Conservation (phyloP, 345 rosid genomes). For the Gossypium ekmanianum region DNA sequence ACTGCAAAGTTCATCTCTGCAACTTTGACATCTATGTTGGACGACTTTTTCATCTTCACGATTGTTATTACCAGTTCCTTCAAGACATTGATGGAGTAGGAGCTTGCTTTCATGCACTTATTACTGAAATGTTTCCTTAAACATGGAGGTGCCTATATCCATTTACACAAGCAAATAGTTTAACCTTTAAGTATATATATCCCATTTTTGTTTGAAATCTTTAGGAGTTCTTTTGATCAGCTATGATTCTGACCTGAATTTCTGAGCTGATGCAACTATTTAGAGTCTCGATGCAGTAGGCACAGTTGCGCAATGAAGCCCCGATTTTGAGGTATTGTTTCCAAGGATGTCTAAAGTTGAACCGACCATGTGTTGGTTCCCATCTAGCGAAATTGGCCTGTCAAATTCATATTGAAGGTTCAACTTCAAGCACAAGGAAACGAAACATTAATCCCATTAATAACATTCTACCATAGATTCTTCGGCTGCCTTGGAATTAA, state of each 20-base stretch:
- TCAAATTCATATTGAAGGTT: background rate
- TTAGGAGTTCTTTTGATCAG: too few relatives aligned
- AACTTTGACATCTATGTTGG: slow-evolving; percentile 36
- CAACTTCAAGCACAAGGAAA: background rate
- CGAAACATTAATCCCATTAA: background rate
- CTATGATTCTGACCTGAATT: slow-evolving; percentile 34
- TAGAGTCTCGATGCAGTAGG: slow-evolving; percentile 62
- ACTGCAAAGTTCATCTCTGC: slow-evolving; percentile 57
- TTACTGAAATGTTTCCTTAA: slow-evolving; percentile 39
- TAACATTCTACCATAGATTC: slow-evolving; percentile 48
- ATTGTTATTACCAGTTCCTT: slow-evolving; percentile 45
- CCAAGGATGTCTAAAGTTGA: slow-evolving; percentile 77
- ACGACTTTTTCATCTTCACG: slow-evolving; percentile 43
- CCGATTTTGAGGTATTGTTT: slow-evolving; percentile 66
- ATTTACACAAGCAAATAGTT: background rate
- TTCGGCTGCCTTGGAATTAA: slow-evolving; percentile 68
- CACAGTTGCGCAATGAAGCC: slow-evolving; percentile 55
- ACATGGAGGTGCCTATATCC: slow-evolving; percentile 44
- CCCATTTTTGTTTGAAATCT: background rate
- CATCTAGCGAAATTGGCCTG: slow-evolving; percentile 70
- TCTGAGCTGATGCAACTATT: slow-evolving; percentile 39
- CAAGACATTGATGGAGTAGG: slow-evolving; percentile 37
- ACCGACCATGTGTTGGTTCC: slow-evolving; percentile 79
- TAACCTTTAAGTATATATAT: background rate
- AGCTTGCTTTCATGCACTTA: slow-evolving; percentile 39